Percentiles rank a stretch among this genome's conserved stretches.
These are phyloP conservation scores for Vanderwaltozyma verrucispora DNA, from an alignment of 805 yeast species.

Conservation along the genomic window DNA sequence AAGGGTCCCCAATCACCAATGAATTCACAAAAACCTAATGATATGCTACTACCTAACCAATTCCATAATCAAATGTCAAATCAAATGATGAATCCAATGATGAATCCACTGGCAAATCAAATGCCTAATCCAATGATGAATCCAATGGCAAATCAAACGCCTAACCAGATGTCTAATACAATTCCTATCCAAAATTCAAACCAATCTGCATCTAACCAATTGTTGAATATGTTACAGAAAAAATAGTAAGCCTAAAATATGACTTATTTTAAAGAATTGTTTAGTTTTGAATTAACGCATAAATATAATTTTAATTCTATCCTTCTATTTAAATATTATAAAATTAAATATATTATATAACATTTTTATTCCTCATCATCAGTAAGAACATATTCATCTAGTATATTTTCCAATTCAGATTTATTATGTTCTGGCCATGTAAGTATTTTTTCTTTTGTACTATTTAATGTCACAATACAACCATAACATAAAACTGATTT, in stretches of 20 bases:
- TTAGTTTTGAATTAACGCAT: too few relatives aligned
- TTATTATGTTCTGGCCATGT: slow-evolving; percentile 30
- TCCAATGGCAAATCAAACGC: too few relatives aligned
- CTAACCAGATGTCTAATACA: too few relatives aligned
- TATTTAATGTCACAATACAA: slow-evolving; percentile 55
- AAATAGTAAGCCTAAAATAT: slow-evolving; percentile 1
- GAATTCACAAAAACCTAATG: not conserved
- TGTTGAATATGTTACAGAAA: slow-evolving; percentile 18
- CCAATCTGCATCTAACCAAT: slow-evolving; percentile 15
- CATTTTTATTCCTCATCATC: slow-evolving; percentile 25
- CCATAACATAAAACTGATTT: slow-evolving; percentile 56
- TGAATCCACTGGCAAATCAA: too few relatives aligned
- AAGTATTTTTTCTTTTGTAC: slow-evolving; percentile 28
- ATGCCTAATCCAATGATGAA: too few relatives aligned
- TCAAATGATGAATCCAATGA: too few relatives aligned
- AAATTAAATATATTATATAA: not conserved
- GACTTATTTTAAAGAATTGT: not conserved
- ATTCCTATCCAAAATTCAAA: not conserved
- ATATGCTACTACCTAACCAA: not conserved
- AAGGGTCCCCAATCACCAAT: not conserved
- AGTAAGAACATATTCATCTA: slow-evolving; percentile 39
- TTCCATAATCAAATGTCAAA: too few relatives aligned
- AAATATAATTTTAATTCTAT: not conserved
- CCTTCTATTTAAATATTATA: too few relatives aligned
- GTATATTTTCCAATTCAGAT: slow-evolving; percentile 27